Evolutionary conservation across 2,329 filamentous ascomycete species (phyloP).

Genomic region (Knoxdaviesia proteae): DNA sequence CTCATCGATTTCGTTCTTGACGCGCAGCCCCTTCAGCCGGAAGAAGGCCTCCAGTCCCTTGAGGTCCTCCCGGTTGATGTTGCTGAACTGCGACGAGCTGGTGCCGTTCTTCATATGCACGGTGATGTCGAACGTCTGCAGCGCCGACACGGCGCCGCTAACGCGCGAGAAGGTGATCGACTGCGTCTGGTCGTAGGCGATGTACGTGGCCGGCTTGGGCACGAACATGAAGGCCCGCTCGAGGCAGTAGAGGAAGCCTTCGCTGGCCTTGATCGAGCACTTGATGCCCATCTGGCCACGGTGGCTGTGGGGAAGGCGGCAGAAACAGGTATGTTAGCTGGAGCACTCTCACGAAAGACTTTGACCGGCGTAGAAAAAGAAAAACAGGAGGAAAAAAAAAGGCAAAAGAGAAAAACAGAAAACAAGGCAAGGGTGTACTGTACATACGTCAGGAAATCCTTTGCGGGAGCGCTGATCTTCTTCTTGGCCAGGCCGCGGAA

Average conservation of each 20-base stretch:
- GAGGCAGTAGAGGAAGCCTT: conserved; percentile 89
- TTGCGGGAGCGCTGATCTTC: conserved; percentile 82
- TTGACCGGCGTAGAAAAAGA: neutral
- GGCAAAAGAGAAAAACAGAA: neutral
- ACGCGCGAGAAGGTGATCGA: conserved; percentile 92
- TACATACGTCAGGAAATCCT: conserved; percentile 65
- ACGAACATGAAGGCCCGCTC: conserved; percentile 99
- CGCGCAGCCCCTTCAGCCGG: conserved; percentile 81
- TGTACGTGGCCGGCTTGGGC: conserved; percentile 92
- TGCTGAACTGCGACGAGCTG: conserved; percentile 88
- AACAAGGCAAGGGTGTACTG: neutral
- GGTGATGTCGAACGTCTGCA: conserved; percentile 92
- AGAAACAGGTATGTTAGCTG: conserved; percentile 10
- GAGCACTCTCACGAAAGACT: neutral
- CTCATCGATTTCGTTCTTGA: conserved; percentile 97
- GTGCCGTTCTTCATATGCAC: conserved; percentile 74
- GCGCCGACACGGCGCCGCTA: conserved; percentile 77
- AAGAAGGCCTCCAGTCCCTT: conserved; percentile 95
- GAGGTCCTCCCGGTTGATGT: conserved; percentile 97
- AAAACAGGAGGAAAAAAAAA: neutral
- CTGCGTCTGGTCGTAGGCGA: conserved; percentile 80
- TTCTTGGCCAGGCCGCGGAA: conserved; percentile 89
- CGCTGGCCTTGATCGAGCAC: conserved; percentile 99
- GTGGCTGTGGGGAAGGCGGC: conserved; percentile 30
- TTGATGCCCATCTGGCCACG: conserved; percentile 91